A percentile compares a stretch with the other conserved stretches of the same genome.
These are phyloP conservation scores for Conticribra weissflogii DNA, from an alignment of 108 stramenopile genomes.

Conservation along the genomic window DNA sequence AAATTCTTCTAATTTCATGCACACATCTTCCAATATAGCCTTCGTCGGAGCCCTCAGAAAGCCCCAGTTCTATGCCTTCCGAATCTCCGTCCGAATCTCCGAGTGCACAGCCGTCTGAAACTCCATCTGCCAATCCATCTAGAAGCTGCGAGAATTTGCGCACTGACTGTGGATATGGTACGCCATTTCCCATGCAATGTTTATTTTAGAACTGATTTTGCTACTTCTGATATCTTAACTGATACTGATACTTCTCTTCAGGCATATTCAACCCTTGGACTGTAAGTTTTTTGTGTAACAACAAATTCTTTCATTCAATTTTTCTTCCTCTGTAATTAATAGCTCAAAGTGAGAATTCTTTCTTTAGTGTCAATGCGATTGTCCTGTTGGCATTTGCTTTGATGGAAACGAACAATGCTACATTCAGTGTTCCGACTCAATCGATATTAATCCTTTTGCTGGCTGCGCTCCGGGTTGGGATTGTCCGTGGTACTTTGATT, in stretches of 20 bases:
- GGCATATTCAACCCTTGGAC: slow-evolving; percentile 18
- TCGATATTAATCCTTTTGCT: slow-evolving; percentile 21
- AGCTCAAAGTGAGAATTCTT: no score
- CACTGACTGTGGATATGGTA: slow-evolving; percentile 8
- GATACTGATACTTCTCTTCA: no score
- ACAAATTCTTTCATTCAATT: no score
- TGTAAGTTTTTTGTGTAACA: background rate
- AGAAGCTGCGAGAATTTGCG: slow-evolving; percentile 1
- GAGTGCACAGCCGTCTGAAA: background rate
- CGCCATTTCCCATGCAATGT: no score
- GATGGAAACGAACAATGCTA: slow-evolving; percentile 22
- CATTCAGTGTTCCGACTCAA: background rate
- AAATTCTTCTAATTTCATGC: no score
- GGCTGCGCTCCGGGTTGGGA: slow-evolving; percentile 20
- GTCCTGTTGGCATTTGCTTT: slow-evolving; percentile 18
- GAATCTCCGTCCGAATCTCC: background rate
- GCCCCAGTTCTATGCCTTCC: background rate
- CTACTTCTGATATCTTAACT: no score
- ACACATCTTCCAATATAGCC: no score
- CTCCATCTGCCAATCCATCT: slow-evolving; percentile 2
- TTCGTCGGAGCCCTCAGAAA: no score
- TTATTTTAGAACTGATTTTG: no score
- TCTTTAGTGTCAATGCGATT: slow-evolving; percentile 13
- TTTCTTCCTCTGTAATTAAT: no score
- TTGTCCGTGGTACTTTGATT: slow-evolving; percentile 19